These are phyloP conservation scores for Oryza coarctata DNA, from an alignment of 176 grass and related monocot genomes.

Conservation along the genomic window DNA sequence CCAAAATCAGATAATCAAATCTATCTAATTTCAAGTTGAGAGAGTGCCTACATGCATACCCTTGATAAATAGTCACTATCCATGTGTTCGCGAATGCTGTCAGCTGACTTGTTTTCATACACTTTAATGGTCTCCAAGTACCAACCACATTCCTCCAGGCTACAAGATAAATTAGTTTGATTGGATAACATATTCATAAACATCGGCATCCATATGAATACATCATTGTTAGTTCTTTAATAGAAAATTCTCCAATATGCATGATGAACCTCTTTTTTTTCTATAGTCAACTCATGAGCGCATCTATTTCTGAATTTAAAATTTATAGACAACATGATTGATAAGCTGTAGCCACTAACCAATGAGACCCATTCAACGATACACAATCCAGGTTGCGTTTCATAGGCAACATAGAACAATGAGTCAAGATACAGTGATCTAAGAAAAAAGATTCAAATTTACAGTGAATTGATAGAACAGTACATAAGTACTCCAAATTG, in stretches of 20 bases:
- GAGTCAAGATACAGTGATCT: background rate
- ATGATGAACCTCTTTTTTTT: constrained; percentile 7
- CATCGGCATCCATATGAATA: background rate
- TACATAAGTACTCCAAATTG: background rate
- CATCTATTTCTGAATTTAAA: constrained; percentile 9
- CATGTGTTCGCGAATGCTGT: constrained; percentile 74
- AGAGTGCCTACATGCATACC: constrained; percentile 44
- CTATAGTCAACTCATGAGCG: background rate
- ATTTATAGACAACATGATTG: background rate
- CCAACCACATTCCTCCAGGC: constrained; percentile 89
- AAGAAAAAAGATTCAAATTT: background rate
- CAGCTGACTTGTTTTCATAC: constrained; percentile 95
- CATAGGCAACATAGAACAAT: background rate
- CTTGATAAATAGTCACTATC: constrained; percentile 90
- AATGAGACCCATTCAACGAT: background rate
- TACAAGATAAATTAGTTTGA: constrained; percentile 44
- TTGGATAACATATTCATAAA: constrained; percentile 7
- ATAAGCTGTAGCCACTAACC: constrained; percentile 5
- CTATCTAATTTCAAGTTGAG: background rate
- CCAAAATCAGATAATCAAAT: background rate
- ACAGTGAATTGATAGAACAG: background rate
- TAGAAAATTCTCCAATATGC: background rate
- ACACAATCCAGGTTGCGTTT: background rate
- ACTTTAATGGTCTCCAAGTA: constrained; percentile 99
- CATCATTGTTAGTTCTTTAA: background rate